These are phyloP conservation scores for Xerocomellus amylosporus DNA, from an alignment of 768 basidiomycete genomes.

Conservation along the genomic window DNA sequence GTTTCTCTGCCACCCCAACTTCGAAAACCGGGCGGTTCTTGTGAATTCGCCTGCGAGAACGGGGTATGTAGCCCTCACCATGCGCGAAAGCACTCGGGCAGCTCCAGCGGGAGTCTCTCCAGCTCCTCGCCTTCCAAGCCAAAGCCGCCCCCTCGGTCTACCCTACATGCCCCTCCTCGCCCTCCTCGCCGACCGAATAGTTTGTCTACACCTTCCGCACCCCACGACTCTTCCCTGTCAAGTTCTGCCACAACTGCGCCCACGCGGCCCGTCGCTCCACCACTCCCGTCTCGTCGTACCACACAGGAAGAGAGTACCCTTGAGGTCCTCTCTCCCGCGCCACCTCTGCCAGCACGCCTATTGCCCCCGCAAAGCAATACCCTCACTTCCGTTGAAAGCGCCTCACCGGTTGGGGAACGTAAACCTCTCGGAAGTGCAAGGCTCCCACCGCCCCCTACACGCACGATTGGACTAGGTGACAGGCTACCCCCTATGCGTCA, in stretches of 20 bases:
- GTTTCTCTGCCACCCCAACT: conserved; percentile 9
- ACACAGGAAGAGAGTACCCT: conserved; percentile 7
- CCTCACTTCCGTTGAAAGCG: conserved; percentile 15
- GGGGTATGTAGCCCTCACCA: not conserved
- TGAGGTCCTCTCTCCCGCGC: conserved; percentile 12
- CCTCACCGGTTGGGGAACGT: conserved; percentile 24
- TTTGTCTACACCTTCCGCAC: not conserved
- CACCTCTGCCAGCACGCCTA: conserved; percentile 40
- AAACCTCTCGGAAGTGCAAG: conserved; percentile 30
- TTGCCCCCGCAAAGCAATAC: not conserved
- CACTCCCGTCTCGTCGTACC: conserved; percentile 40
- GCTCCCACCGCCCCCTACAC: conserved; percentile 72
- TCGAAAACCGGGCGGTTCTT: conserved; percentile 9
- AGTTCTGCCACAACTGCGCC: conserved; percentile 7
- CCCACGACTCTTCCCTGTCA: not conserved
- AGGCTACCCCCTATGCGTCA: conserved; percentile 65
- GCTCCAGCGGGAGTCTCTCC: conserved; percentile 22
- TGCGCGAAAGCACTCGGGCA: conserved; percentile 17
- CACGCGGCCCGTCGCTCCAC: conserved; percentile 28
- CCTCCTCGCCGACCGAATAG: conserved; percentile 19
- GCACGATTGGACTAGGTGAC: conserved; percentile 65
- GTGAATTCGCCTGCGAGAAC: not conserved
- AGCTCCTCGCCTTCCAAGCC: conserved; percentile 14
- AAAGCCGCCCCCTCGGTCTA: conserved; percentile 24
- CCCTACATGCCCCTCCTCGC: conserved; percentile 15